Percentiles rank a stretch among this genome's conserved stretches.
phyloP scores from a whole-genome alignment of 768 basidiomycete species.

The Psilocybe azurescens region DNA sequence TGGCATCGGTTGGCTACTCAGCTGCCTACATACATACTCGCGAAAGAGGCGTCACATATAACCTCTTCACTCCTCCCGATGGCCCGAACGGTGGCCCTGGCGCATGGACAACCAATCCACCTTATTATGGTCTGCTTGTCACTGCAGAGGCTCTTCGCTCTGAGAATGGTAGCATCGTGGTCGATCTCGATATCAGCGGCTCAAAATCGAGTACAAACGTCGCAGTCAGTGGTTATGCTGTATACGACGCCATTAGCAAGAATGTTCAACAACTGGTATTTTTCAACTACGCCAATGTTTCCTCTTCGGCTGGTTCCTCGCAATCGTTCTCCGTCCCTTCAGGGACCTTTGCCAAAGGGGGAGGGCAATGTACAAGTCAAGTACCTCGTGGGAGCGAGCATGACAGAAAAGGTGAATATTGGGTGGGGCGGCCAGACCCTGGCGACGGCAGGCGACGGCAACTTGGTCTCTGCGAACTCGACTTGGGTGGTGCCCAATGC shows the following conservation, averaged over 20 bases:
- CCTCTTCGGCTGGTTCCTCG: constrained; percentile 31
- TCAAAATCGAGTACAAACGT: constrained; percentile 42
- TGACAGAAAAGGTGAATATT: constrained; percentile 57
- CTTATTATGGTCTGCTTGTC: constrained; percentile 54
- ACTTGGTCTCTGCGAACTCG: constrained; percentile 32
- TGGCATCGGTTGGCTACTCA: constrained; percentile 52
- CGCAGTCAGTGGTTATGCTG: constrained; percentile 57
- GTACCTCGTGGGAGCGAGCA: constrained; percentile 50
- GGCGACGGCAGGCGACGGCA: constrained; percentile 45
- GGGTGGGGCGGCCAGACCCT: constrained; percentile 65
- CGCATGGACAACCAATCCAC: constrained; percentile 53
- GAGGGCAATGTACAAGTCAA: constrained; percentile 42
- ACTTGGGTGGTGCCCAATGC: constrained; percentile 42
- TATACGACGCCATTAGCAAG: constrained; percentile 57
- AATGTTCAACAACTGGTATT: constrained; percentile 47
- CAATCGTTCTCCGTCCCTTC: constrained; percentile 44
- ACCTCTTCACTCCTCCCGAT: constrained; percentile 49
- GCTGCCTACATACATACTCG: constrained; percentile 58
- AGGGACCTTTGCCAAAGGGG: constrained; percentile 27
- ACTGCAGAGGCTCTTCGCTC: constrained; percentile 49
- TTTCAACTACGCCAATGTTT: constrained; percentile 56
- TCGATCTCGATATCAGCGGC: constrained; percentile 50
- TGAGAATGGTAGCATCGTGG: constrained; percentile 46
- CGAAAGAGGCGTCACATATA: constrained; percentile 57
- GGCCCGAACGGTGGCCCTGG: constrained; percentile 38